Evolutionary conservation across 2,329 filamentous ascomycete genomes (phyloP), one percentile per base, ranked within the genome.

Genomic region (Neodidymelliopsis sp.): DNA sequence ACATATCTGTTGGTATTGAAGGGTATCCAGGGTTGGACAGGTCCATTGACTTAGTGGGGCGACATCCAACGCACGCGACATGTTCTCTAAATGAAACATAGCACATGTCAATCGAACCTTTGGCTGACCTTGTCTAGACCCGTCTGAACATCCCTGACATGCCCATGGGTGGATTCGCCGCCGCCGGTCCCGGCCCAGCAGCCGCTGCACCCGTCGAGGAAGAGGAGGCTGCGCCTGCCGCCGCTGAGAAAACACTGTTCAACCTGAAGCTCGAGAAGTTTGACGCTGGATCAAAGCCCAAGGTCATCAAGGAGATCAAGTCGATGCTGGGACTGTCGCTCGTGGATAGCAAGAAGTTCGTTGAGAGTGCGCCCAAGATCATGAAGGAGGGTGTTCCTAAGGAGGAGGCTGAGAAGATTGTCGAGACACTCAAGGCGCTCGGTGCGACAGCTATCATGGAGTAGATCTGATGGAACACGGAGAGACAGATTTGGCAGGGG

Each of bases 301-400:
- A 99, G 88, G 82, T 99, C 68, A 99, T 99, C 84, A 99, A 99
- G 85, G 94, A 99, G 81, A 84, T 99, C 80, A 99, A 99, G 86
- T 87, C 85, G 70, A 83, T 99, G 85, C 81, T 99, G 53, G 94
- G 94, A 31, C 79, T 99, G 72, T 95, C 90, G 74, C 83, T 99
- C 80, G 95, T 99, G 64, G 94, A 99, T 78, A 96, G 90, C 79
- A 99, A 99, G 88, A 99, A 99, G 82, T 99, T 99, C 70, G 94
- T 99, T 61, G 94, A 99, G 83, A 91, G 90, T 72, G 92, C 90
- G 63, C 94, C 94, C 59, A 99, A 99, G 88, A 80, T 90, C 76
- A 90, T 99, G 90, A 97, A 97, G 87, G 94, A 99, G 79, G 92
- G 89, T 40, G 91, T 99, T 63, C 89, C 93, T 58, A 99, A 99